Evolutionary conservation across 345 rosid genomes (phyloP).

Genomic region (Eucalyptus cloeziana): DNA sequence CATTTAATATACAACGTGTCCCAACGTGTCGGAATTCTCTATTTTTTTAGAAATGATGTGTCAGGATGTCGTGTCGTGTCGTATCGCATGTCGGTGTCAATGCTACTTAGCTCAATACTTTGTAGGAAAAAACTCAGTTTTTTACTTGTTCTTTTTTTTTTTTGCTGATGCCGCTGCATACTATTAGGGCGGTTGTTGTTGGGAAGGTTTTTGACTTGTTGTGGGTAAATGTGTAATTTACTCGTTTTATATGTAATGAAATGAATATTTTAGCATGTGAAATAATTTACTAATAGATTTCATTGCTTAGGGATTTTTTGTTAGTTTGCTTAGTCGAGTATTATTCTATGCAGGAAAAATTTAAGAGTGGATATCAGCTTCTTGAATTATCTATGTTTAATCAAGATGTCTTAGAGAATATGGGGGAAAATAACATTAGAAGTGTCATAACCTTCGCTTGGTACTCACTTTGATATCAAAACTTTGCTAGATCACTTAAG

Average conservation of each 20-base stretch:
- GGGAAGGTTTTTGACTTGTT: not conserved
- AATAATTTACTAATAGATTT: not conserved
- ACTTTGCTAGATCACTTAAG: too few relatives aligned
- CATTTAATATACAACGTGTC: too few relatives aligned
- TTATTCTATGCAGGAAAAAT: not conserved
- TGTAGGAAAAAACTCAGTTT: not conserved
- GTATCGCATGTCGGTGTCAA: too few relatives aligned
- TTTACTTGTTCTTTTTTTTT: too few relatives aligned
- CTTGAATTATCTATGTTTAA: not conserved
- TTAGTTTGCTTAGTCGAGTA: not conserved
- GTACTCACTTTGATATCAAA: too few relatives aligned
- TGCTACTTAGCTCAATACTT: not conserved
- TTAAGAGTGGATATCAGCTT: not conserved
- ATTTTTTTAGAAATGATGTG: too few relatives aligned
- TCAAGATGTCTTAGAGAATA: not conserved
- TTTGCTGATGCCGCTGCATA: rapidly evolving
- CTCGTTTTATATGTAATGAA: not conserved
- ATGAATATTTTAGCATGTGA: not conserved
- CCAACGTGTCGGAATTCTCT: too few relatives aligned
- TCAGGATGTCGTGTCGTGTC: too few relatives aligned
- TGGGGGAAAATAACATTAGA: rapidly evolving
- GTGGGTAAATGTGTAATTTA: too few relatives aligned
- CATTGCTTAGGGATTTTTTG: not conserved
- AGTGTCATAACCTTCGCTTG: rapidly evolving
- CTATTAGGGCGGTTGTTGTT: too few relatives aligned